Conservation (phyloP, 2,329 filamentous ascomycete genomes). For the Colletotrichum truncatum region DNA sequence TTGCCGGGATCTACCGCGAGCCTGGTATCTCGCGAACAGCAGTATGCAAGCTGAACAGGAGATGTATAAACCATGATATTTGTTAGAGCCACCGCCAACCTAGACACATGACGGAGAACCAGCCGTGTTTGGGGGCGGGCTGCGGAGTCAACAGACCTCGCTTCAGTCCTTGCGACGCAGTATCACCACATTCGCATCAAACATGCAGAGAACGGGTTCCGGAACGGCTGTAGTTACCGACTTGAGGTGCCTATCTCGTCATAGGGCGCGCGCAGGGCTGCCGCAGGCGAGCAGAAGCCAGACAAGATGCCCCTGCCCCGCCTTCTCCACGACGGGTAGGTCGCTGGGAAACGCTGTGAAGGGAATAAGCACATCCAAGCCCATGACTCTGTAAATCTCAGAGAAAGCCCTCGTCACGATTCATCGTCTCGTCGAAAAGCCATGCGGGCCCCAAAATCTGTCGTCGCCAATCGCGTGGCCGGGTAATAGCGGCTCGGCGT, state of each 20-base stretch:
- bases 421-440: neutral
- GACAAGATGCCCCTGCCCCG: neutral
- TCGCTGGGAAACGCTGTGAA: neutral
- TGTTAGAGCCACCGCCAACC: constrained; percentile 19
- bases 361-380: neutral
- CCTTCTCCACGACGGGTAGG: neutral
- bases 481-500: constrained; percentile 7
- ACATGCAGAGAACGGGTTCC: neutral
- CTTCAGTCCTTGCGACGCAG: neutral
- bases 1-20: neutral
- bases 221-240: neutral
- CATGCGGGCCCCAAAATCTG: neutral
- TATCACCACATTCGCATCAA: neutral
- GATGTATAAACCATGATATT: neutral
- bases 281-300: neutral
- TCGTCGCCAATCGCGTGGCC: constrained; percentile 14
- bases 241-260: neutral
- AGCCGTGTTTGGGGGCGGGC: neutral
- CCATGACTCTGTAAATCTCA: neutral
- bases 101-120: neutral
- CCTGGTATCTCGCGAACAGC: neutral
- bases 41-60: neutral
- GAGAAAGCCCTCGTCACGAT: neutral
- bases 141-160: neutral
- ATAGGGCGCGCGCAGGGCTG: neutral